Percentiles rank a stretch among this genome's conserved stretches.
Evolutionary conservation across 2,329 filamentous ascomycete genomes (phyloP).

Genomic region (Sphaerulina populicola): DNA sequence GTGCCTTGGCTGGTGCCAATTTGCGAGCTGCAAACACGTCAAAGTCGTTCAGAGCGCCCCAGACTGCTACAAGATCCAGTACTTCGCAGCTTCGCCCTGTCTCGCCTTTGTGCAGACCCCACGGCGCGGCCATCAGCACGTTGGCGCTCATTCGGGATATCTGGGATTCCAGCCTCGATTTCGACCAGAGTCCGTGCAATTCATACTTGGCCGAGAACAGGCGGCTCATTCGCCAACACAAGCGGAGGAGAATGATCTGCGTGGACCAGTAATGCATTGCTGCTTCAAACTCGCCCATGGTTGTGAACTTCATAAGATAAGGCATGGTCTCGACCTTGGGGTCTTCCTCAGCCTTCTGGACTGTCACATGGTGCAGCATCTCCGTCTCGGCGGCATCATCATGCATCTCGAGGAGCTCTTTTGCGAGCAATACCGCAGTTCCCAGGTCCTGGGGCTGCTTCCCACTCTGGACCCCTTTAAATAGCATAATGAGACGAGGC

Average conservation of each 20-base stretch:
- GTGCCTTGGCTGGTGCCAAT: constrained; percentile 7
- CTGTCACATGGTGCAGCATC: constrained; percentile 14
- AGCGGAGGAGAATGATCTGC: constrained; percentile 11
- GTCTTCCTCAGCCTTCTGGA: constrained; percentile 11
- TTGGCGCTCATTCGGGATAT: constrained; percentile 15
- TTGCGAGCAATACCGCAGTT: constrained; percentile 6
- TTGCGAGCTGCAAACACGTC: constrained; percentile 15
- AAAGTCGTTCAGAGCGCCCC: constrained; percentile 15
- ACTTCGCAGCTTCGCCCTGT: constrained; percentile 12
- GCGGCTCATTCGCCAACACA: constrained; percentile 14
- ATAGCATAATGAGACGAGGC: constrained; percentile 11
- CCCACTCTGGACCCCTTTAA: constrained; percentile 9
- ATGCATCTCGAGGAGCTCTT: constrained; percentile 10
- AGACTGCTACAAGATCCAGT: constrained; percentile 15
- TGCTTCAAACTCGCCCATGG: constrained; percentile 15
- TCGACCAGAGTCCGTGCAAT: constrained; percentile 3
- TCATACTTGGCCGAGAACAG: constrained; percentile 11
- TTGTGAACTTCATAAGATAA: constrained; percentile 14
- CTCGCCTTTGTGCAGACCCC: constrained; percentile 13
- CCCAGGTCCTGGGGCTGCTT: constrained; percentile 6
- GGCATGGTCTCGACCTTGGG: constrained; percentile 2
- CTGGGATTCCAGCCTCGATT: constrained; percentile 5
- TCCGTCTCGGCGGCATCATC: constrained; percentile 14
- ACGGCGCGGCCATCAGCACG: constrained; percentile 15
- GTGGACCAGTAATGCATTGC: constrained; percentile 17